phyloP scores from a whole-genome alignment of 2,329 filamentous ascomycete genomes.

The Blumeria graminis region DNA sequence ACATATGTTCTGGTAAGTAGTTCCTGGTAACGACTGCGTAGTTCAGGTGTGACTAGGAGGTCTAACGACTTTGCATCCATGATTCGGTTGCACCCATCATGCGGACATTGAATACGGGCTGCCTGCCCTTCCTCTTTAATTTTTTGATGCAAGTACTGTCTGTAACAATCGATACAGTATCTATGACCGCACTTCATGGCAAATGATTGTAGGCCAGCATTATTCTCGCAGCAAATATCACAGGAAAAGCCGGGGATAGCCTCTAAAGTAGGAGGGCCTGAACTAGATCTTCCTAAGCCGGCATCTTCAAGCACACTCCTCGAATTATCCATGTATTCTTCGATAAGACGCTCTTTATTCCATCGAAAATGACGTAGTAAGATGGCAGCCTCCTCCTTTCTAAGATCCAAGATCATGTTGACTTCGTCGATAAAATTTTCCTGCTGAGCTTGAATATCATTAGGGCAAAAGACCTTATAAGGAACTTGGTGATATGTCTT shows the following conservation, averaged over 20 bases:
- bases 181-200: conserved; percentile 88
- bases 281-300: conserved; percentile 46
- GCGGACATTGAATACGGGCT: conserved; percentile 78
- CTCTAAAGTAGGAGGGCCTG: conserved; percentile 41
- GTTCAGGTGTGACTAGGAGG: conserved; percentile 37
- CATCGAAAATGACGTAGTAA: conserved; percentile 72
- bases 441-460: conserved; percentile 67
- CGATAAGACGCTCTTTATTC: conserved; percentile 90
- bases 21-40: conserved; percentile 47
- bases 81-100: conserved; percentile 66
- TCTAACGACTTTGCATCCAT: conserved; percentile 77
- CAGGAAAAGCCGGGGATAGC: conserved; percentile 57
- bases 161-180: conserved; percentile 82
- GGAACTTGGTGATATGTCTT: conserved; percentile 62
- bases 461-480: conserved; percentile 57
- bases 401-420: conserved; percentile 70
- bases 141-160: conserved; percentile 77
- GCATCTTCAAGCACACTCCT: conserved; percentile 62
- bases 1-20: conserved; percentile 87
- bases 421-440: conserved; percentile 72
- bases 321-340: conserved; percentile 83
- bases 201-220: conserved; percentile 52
- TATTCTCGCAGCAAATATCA: conserved; percentile 92
- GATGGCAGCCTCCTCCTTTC: conserved; percentile 75
- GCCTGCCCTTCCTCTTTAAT: conserved; percentile 91